Evolutionary conservation across 1,284 basidiomycete species (phyloP), one percentile per base, ranked within the genome.

Genomic region (Ustilago loliicola): DNA sequence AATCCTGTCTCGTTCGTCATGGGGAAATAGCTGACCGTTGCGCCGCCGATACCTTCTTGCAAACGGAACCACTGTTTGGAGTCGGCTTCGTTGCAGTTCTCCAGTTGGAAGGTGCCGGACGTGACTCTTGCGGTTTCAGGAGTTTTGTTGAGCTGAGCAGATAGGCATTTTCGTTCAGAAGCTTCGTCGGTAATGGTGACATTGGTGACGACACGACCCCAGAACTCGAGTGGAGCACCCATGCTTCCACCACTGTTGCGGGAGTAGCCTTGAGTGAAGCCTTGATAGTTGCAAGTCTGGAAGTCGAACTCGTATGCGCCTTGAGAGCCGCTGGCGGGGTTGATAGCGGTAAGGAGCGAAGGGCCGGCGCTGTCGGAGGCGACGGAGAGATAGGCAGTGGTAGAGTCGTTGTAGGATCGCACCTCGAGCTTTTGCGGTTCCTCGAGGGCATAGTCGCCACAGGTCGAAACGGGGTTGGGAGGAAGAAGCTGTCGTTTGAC

Each of bases 141-240:
- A 29, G 48, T 25, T 15, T 25, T n/a, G 48, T 34, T 45, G 34
- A 30, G 45, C 17, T 42, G 30, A 19, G 64, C 64, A 2, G 70
- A 21, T 36, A 72, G 70, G 23, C 70, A 72, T 23, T 29, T 45
- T 50, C 8, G 38, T 30, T 30, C 51, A 13, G 47, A 17, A n/a
- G 27, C n/a, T 45, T 42, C n/a, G 17, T 54, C 23, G 34, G 42
- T 13, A 2, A 13, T 19, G 38, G 65, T 57, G 21, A 58, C 23
- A 29, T 66, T 62, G 62, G 62, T 65, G 0, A 65, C 55, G 25
- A 74, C 72, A 13, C 72, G 66, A 27, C 72, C 72, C 62, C 62
- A 74, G 62, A 32, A 74, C 47, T 74, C 72, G 59, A 69, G 36
- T 13, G 72, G 72, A 11, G 72, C 72, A 25, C 72, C 72, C 72